Conservation (phyloP, 73 alveolate species). For the Paramecium biaurelia region DNA sequence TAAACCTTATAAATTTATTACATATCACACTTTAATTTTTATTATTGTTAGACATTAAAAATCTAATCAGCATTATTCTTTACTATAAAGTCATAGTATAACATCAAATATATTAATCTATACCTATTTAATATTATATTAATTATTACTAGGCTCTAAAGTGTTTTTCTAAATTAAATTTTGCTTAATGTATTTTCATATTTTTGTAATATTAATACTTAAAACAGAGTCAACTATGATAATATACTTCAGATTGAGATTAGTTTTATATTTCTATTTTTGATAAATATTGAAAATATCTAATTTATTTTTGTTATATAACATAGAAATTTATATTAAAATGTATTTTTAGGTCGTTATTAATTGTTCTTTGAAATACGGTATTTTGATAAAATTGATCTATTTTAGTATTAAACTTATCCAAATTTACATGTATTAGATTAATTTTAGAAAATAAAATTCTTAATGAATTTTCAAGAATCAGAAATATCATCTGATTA, state of each 20-base stretch:
- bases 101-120: not conserved
- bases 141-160: not conserved
- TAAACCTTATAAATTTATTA: not conserved
- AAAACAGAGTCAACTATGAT: not conserved
- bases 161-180: no score
- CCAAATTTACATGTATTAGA: no score
- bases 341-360: not conserved
- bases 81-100: not conserved
- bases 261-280: no score
- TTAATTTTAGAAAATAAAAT: not conserved
- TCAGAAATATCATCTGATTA: not conserved
- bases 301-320: no score
- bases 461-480: not conserved
- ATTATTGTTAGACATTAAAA: not conserved
- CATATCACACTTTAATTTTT: not conserved
- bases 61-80: not conserved
- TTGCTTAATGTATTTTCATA: not conserved
- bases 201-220: no score
- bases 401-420: no score
- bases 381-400: not conserved
- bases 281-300: not conserved
- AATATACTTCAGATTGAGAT: not conserved
- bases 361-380: not conserved
- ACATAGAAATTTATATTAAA: not conserved
- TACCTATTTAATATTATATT: no score